Base-by-base conservation (phyloP, 305 asterid genomes). In the Fraxinus sp. region DNA sequence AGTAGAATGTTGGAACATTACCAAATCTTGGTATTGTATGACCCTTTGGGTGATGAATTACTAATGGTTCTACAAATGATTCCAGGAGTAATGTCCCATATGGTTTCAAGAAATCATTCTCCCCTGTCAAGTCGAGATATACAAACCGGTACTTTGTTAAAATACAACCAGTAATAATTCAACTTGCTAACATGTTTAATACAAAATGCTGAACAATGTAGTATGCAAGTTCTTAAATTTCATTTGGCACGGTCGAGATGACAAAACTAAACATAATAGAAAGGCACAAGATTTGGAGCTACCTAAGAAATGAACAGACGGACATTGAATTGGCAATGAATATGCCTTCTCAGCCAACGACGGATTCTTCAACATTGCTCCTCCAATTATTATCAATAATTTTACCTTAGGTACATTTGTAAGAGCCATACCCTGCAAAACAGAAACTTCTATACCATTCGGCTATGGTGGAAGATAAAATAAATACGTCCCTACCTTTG, bases 1-100 rank as follows among this genome's bases (percentile, higher is more conserved):
- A 39, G n/a, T 39, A n/a, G 59, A 46, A 68, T 35, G 20, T 24
- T 35, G 52, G 86, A 62, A 78, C 66, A n/a, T 89, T 90, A 94
- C 98, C 99, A 78, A 95, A 93, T 91, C 97, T 89, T 10, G 98
- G 99, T 52, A 95, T 89, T 1, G 98, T 95, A 81, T 95, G 99
- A 28, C 96, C 99, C 85, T 84, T 90, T 0, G 98, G 99, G 88
- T 96, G 99, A 18, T 87, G 93, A 84, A 96, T 91, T 49, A 93
- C 96, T 36, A 92, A 14, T 1, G 99, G 98, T 32, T 94, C 92
- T 36, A 89, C 85, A 79, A 72, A 96, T 6, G 95, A 91, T 24
- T 90, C 91, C 81, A 94, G 79, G 41, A 96, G 96, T 77, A 91
- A 89, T 0, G 84, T 87, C 24, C 98, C 99, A 77, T 85, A 49